Evolutionary conservation across 305 asterid species (phyloP).

Genomic region (Solanum hybrid): DNA sequence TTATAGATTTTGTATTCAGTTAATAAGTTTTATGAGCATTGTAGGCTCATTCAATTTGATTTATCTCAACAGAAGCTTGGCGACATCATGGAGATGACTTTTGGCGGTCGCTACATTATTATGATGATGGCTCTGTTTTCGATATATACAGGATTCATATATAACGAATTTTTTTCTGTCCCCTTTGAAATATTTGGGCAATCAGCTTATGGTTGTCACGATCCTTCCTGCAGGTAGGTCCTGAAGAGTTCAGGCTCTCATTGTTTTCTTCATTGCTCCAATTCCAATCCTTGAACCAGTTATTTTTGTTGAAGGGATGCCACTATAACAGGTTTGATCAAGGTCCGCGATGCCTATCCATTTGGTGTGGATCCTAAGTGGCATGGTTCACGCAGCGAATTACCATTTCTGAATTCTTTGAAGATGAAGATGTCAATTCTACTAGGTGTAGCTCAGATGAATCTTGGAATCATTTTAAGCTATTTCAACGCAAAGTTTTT

Average conservation of each 20-base stretch:
- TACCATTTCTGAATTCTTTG: slow-evolving; percentile 44
- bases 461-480: slow-evolving; percentile 48
- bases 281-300: slow-evolving; percentile 2
- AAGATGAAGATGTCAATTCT: slow-evolving; percentile 52
- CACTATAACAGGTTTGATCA: slow-evolving; percentile 27
- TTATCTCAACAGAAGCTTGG: slow-evolving; percentile 41
- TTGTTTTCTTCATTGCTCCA: background rate
- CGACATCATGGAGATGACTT: slow-evolving; percentile 49
- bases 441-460: slow-evolving; percentile 52
- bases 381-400: slow-evolving; percentile 43
- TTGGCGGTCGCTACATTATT: slow-evolving; percentile 46
- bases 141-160: slow-evolving; percentile 41
- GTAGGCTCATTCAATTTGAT: background rate
- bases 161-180: slow-evolving; percentile 41
- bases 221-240: slow-evolving; percentile 41
- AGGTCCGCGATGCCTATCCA: slow-evolving; percentile 35
- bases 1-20: background rate
- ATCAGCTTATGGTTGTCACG: slow-evolving; percentile 38
- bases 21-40: background rate
- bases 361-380: slow-evolving; percentile 46
- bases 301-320: slow-evolving; percentile 26
- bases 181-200: slow-evolving; percentile 40
- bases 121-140: slow-evolving; percentile 46
- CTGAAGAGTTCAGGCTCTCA: slow-evolving; percentile 12
- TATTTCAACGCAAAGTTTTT: slow-evolving; percentile 40